A percentile compares a stretch with the other conserved stretches of the same genome.
These are phyloP conservation scores for Yamadazyma scolyti DNA, from an alignment of 805 yeast genomes.

Conservation along the genomic window DNA sequence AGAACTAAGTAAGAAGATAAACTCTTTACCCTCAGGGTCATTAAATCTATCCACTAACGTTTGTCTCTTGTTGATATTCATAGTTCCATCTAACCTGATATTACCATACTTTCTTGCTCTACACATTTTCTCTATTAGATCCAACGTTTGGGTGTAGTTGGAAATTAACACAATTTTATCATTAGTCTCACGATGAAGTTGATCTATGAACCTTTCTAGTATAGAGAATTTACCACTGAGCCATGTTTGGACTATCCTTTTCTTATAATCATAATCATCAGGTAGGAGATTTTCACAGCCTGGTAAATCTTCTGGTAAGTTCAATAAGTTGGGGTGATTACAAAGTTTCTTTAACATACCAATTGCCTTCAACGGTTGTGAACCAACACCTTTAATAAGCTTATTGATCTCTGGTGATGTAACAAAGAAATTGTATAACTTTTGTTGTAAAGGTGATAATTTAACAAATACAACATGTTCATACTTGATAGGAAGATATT, in stretches of 20 bases:
- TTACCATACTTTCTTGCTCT: conserved; percentile 69
- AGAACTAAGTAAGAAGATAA: conserved; percentile 83
- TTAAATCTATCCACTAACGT: conserved; percentile 88
- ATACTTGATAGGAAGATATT: conserved; percentile 91
- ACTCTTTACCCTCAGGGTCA: conserved; percentile 84
- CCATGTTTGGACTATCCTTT: conserved; percentile 79
- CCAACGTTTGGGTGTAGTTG: conserved; percentile 92
- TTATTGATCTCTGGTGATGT: conserved; percentile 74
- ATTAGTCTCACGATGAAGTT: conserved; percentile 75
- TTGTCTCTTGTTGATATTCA: conserved; percentile 89
- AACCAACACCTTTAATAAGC: conserved; percentile 61
- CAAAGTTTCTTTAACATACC: conserved; percentile 86
- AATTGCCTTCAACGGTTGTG: conserved; percentile 87
- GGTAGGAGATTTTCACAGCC: conserved; percentile 69
- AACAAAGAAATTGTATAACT: conserved; percentile 68
- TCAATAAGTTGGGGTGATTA: conserved; percentile 86
- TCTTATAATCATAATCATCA: conserved; percentile 60
- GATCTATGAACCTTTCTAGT: conserved; percentile 75
- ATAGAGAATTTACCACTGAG: conserved; percentile 84
- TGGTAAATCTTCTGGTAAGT: conserved; percentile 72
- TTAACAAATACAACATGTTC: conserved; percentile 96
- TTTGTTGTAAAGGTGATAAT: conserved; percentile 70
- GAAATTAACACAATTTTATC: conserved; percentile 95
- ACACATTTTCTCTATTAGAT: conserved; percentile 84
- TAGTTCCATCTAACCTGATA: conserved; percentile 85